Evolutionary conservation across 2,329 filamentous ascomycete species (phyloP).

Genomic region (Apiospora aurea): DNA sequence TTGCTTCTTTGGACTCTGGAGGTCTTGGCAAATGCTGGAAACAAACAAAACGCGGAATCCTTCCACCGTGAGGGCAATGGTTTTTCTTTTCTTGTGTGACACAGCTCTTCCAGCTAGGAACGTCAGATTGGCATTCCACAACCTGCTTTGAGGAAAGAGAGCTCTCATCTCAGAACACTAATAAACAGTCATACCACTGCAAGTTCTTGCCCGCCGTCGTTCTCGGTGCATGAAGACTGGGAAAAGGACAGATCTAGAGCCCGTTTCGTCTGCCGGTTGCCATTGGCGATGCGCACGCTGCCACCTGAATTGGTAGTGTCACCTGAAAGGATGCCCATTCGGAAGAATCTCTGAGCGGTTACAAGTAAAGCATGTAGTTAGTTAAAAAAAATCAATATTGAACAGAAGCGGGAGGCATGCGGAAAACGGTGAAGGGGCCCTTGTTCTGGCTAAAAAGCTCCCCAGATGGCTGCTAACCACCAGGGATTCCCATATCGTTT

Average conservation of each 20-base stretch:
- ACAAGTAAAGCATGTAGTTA: neutral
- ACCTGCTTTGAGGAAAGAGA: neutral
- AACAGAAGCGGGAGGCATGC: neutral
- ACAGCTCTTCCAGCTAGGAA: neutral
- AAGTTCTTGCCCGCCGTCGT: neutral
- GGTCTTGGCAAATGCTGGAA: neutral
- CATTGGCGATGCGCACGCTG: neutral
- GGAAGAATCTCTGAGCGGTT: neutral
- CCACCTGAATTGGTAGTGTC: neutral
- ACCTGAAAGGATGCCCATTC: neutral
- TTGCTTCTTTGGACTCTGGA: slow-evolving; percentile 1
- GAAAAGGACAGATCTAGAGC: neutral
- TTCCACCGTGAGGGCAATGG: neutral
- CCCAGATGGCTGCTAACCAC: slow-evolving; percentile 19
- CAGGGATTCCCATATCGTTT: slow-evolving; percentile 13
- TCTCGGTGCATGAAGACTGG: neutral
- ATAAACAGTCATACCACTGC: neutral
- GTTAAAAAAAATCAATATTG: neutral
- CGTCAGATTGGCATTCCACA: neutral
- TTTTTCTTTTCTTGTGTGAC: neutral
- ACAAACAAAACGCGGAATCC: neutral
- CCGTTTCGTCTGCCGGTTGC: neutral
- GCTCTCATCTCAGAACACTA: neutral
- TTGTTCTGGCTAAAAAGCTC: neutral
- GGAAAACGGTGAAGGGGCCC: slow-evolving; percentile 10